Conservation (phyloP, 1,284 basidiomycete species). For the Sanghuangporus baumii region DNA sequence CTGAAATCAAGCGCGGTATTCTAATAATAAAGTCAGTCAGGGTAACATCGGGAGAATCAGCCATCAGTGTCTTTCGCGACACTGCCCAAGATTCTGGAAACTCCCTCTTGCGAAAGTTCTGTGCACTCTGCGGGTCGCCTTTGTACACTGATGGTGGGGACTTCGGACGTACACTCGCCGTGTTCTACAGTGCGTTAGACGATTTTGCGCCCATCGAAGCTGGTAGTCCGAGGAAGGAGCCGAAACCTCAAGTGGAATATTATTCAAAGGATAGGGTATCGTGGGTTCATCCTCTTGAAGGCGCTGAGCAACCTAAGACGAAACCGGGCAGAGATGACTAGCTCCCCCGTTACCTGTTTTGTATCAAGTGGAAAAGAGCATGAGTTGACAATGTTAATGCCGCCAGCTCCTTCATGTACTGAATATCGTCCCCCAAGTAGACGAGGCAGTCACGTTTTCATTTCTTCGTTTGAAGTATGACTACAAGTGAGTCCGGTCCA, state of each 20-base stretch:
- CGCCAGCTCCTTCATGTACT: too few species aligned
- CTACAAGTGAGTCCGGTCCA: too few species aligned
- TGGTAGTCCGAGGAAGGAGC: neutral
- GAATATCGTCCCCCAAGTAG: too few species aligned
- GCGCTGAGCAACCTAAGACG: slow-evolving; percentile 11
- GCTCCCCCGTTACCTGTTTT: too few species aligned
- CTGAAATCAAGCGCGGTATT: too few species aligned
- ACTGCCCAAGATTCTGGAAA: slow-evolving; percentile 20
- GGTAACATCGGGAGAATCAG: slow-evolving; percentile 14
- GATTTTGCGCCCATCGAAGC: neutral
- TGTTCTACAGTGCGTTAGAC: slow-evolving; percentile 19
- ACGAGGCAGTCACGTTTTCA: too few species aligned
- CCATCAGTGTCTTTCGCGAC: slow-evolving; percentile 17
- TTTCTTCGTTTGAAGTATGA: too few species aligned
- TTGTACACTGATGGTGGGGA: slow-evolving; percentile 12
- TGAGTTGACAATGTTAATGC: too few species aligned
- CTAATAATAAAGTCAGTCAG: neutral
- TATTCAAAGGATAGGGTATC: slow-evolving; percentile 17
- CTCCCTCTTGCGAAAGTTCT: slow-evolving; percentile 17
- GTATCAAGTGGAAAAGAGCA: too few species aligned
- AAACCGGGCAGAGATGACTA: slow-evolving; percentile 17
- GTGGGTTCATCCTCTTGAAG: slow-evolving; percentile 15
- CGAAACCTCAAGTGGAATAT: slow-evolving; percentile 18
- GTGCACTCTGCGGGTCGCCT: slow-evolving; percentile 17
- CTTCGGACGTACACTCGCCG: slow-evolving; percentile 15